A percentile compares a stretch with the other conserved stretches of the same genome.
Evolutionary conservation across 257 asterid genomes (phyloP).

Genomic region (Plectranthus barbatus): DNA sequence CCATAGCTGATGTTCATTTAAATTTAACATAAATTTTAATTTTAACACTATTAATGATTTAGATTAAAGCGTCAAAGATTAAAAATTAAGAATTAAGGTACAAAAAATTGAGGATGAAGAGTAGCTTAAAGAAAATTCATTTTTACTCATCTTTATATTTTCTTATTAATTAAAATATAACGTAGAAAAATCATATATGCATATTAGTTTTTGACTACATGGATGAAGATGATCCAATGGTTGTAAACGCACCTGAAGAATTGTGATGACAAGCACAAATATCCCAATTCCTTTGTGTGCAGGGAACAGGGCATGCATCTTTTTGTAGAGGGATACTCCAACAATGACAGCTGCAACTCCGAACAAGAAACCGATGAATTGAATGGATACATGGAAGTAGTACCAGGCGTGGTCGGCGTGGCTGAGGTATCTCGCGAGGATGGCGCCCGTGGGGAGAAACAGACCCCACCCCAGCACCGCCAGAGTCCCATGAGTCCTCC

Average conservation of each 20-base stretch:
- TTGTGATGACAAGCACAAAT: slow-evolving; percentile 51
- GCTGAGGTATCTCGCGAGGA: slow-evolving; percentile 67
- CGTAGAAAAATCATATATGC: no score
- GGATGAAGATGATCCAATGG: no score
- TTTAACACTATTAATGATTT: no score
- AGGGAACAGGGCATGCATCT: slow-evolving; percentile 50
- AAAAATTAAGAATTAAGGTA: no score
- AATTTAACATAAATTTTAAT: no score
- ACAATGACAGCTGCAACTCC: slow-evolving; percentile 64
- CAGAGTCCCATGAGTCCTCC: slow-evolving; percentile 68
- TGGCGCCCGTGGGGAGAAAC: slow-evolving; percentile 72
- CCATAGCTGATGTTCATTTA: no score
- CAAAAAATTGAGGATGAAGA: no score
- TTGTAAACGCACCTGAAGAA: slow-evolving; percentile 59
- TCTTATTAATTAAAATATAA: no score
- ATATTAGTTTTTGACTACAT: no score
- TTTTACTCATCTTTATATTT: no score
- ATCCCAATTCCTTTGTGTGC: slow-evolving; percentile 82
- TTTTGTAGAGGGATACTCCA: slow-evolving; percentile 56
- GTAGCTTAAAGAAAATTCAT: no score
- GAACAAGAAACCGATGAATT: slow-evolving; percentile 61
- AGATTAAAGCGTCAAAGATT: no score
- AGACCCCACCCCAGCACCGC: slow-evolving; percentile 76
- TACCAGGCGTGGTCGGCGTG: slow-evolving; percentile 58
- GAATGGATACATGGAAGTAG: slow-evolving; percentile 63